Base-by-base conservation (phyloP, 1,139 yeast genomes). In the Candida sp. region DNA sequence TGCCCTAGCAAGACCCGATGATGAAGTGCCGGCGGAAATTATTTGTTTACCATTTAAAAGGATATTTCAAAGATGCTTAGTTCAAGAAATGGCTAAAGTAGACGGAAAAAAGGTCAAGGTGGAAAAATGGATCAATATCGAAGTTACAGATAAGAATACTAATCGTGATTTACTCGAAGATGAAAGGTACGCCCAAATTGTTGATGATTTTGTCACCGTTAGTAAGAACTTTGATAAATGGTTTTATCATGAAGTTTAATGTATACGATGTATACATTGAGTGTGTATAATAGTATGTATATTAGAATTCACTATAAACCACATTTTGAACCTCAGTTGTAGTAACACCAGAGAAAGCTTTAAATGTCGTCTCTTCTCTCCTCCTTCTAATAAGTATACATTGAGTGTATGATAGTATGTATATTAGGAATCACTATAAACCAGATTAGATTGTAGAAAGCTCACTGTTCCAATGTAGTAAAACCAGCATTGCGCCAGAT, bases 31-130 rank as follows among this genome's bases (percentile, higher is more conserved):
- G 1, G 71, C 73, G 3, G 68, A 75, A 44, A 73, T 76, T 44
- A 65, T 75, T 23, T 79, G 84, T 50, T 57, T 75, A 15, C 84
- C 84, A 2, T 79, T 79, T 59, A 78, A 73, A 47, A 54, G 84
- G 39, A 49, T 78, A 5, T 79, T 79, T 57, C 73, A 70, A 49
- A 63, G 80, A 44, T 79, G 84, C 53, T 50, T 69, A 9, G 51
- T 72, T 19, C 61, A 66, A 9, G 45, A 56, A 4, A 52, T 57
- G 4, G 47, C 49, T 5, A 52, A 47, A 22, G 52, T 55, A 19
- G 49, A 60, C 35, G 73, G 72, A 1, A 55, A 56, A 36, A 68
- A 68, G 52, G 47, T 48, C 7, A 45, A 36, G 23, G 48, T 46
- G 4, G 55, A 67, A 29, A 55, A 58, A 37, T 69, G 76, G 75